phyloP scores from a whole-genome alignment of 306 rosid species.

The Cucurbita pepo region DNA sequence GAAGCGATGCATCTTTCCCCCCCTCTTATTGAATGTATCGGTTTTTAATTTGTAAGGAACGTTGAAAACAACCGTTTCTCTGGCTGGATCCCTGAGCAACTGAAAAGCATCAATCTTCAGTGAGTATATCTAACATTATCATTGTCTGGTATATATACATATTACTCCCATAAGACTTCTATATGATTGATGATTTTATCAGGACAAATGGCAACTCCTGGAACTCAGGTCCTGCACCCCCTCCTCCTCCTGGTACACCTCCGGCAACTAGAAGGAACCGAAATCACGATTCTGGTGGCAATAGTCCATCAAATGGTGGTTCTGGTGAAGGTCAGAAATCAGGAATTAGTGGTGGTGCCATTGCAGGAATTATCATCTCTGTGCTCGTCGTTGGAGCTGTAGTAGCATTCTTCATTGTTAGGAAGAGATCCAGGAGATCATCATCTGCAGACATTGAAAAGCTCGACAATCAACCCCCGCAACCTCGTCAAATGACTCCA shows the following conservation, averaged over 20 bases:
- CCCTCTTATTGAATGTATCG: background rate
- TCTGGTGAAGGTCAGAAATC: slow-evolving; percentile 43
- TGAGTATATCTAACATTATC: slow-evolving; percentile 27
- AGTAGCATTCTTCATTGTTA: slow-evolving; percentile 61
- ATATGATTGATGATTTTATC: slow-evolving; percentile 9
- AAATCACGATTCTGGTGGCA: slow-evolving; percentile 32
- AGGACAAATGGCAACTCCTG: slow-evolving; percentile 59
- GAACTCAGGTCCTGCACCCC: slow-evolving; percentile 92
- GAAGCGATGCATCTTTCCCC: background rate
- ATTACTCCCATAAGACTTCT: background rate
- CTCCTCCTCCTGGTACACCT: slow-evolving; percentile 98
- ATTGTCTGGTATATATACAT: background rate
- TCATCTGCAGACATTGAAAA: slow-evolving; percentile 49
- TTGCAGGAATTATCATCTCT: slow-evolving; percentile 92
- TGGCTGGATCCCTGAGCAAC: slow-evolving; percentile 76
- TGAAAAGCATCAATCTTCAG: slow-evolving; percentile 56
- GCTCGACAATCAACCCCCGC: slow-evolving; percentile 53
- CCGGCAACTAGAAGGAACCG: slow-evolving; percentile 25
- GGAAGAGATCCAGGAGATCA: slow-evolving; percentile 59
- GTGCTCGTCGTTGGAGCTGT: slow-evolving; percentile 63
- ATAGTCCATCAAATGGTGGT: slow-evolving; percentile 28
- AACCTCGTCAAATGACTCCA: slow-evolving; percentile 43
- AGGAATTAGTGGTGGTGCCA: slow-evolving; percentile 80
- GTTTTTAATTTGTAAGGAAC: slow-evolving; percentile 32
- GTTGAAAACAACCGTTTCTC: slow-evolving; percentile 64